These are phyloP conservation scores for Santalum album DNA, from an alignment of 164 flowering plant genomes.

Conservation along the genomic window DNA sequence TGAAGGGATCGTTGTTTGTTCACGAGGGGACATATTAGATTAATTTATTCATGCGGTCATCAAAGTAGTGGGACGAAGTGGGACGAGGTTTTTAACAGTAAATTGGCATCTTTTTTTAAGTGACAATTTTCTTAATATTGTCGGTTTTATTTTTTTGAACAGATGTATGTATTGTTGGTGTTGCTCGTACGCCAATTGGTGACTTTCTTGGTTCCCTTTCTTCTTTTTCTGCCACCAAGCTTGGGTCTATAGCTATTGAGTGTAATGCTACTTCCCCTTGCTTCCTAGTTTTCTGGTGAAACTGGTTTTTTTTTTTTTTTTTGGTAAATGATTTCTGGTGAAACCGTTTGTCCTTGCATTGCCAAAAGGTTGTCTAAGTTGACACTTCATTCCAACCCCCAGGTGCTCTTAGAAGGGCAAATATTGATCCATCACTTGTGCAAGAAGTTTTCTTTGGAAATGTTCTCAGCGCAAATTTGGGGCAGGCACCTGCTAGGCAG, in stretches of 20 bases:
- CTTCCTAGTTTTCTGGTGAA: background rate
- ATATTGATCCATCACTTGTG: slow-evolving; percentile 70
- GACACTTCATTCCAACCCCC: background rate
- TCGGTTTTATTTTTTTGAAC: slow-evolving; percentile 5
- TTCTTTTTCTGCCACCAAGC: slow-evolving; percentile 76
- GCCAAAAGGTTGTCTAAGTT: background rate
- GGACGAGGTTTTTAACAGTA: too few relatives aligned
- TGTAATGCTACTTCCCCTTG: slow-evolving; percentile 22
- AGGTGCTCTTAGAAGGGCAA: slow-evolving; percentile 89
- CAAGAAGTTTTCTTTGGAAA: slow-evolving; percentile 97
- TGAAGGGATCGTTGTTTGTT: too few relatives aligned
- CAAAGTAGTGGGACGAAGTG: too few relatives aligned
- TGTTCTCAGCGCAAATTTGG: slow-evolving; percentile 92
- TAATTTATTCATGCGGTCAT: too few relatives aligned
- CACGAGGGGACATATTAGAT: too few relatives aligned
- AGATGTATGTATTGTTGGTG: slow-evolving; percentile 98
- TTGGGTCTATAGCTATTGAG: slow-evolving; percentile 79
- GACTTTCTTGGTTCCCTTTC: slow-evolving; percentile 86
- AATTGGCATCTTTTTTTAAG: too few relatives aligned
- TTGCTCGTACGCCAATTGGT: slow-evolving; percentile 96
- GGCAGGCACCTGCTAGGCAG: slow-evolving; percentile 98
- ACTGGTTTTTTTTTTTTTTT: too few relatives aligned
- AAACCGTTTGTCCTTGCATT: background rate
- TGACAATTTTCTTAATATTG: too few relatives aligned
- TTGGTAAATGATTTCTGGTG: too few relatives aligned